Evolutionary conservation across 106 monocot species (phyloP).

Genomic region (Agapanthus africanus): DNA sequence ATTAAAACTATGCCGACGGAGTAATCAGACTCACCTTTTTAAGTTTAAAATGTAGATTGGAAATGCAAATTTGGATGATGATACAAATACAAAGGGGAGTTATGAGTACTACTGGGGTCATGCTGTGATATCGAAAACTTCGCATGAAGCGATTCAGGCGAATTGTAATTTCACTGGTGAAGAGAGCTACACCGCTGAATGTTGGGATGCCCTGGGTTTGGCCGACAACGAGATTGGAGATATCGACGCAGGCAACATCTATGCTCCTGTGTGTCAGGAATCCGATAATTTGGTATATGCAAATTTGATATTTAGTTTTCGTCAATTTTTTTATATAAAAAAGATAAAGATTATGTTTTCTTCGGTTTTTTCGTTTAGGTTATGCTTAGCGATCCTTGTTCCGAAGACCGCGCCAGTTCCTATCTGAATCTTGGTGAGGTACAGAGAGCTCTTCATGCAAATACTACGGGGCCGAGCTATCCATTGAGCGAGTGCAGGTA

Average conservation of each 20-base stretch:
- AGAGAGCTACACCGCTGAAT: background rate
- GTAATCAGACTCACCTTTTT: too few relatives aligned
- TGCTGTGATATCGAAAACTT: conserved; percentile 29
- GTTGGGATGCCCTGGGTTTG: background rate
- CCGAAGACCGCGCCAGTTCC: background rate
- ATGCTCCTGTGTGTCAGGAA: conserved; percentile 33
- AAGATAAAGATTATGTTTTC: too few relatives aligned
- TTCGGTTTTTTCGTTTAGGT: background rate
- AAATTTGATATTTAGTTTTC: background rate
- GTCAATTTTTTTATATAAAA: background rate
- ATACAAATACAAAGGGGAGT: background rate
- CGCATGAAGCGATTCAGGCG: background rate
- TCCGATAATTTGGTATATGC: background rate
- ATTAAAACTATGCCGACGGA: too few relatives aligned
- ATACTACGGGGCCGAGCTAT: background rate
- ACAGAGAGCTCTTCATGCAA: background rate
- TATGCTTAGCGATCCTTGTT: background rate
- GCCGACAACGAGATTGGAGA: background rate
- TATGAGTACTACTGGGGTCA: conserved; percentile 32
- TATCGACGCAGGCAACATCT: conserved; percentile 39
- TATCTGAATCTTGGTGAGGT: background rate
- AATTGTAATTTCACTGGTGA: conserved; percentile 11
- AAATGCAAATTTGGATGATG: conserved; percentile 21
- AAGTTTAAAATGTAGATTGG: too few relatives aligned
- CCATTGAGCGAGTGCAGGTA: background rate